Evolutionary conservation across 2,329 filamentous ascomycete genomes (phyloP), one percentile per base, ranked within the genome.

Genomic region (Xylaria sp.): DNA sequence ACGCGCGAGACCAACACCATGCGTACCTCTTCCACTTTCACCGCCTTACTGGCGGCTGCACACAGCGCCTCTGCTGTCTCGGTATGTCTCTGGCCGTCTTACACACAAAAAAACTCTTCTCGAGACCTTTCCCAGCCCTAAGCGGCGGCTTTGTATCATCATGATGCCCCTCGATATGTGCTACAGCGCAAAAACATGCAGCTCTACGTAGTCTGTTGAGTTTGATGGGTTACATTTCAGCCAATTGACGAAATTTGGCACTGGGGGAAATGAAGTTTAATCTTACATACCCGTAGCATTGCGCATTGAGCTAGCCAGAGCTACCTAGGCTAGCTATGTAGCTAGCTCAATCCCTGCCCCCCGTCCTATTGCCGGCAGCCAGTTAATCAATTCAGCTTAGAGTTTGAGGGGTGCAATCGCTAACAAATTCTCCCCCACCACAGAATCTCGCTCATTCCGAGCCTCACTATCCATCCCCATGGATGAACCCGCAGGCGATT

Each of bases 401-500:
- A 19, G 19, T 21, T 39, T 21, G 6, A 12, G 34, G 19, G 34
- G 51, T 30, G 57, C 32, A 30, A 17, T 30, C 39, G 54, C 64
- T 73, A 59, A 68, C 65, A 3, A 55, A 69, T 65, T 9, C 32
- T 12, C 36, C 36, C 36, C 45, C 34, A 30, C 55, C 61, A 8
- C 42, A 51, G 48, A 12, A 74, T 36, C 71, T 77, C 56, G 73
- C 75, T 30, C 32, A 61, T 39, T 78, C 76, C 2, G 75, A 76
- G 58, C 76, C 77, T 6, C 69, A 86, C 76, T 97, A 97, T 76
- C 94, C 94, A 0, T 94, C 93, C 32, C 94, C 94, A 82, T 97
- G 94, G 93, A 91, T 91, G 82, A 88, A 92, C 70, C 91, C 92
- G 19, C 79, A 87, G 5, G 92, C 92, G 11, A 82, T 87, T 53